Evolutionary conservation across 306 rosid species (phyloP).

Genomic region (Corylus americana): DNA sequence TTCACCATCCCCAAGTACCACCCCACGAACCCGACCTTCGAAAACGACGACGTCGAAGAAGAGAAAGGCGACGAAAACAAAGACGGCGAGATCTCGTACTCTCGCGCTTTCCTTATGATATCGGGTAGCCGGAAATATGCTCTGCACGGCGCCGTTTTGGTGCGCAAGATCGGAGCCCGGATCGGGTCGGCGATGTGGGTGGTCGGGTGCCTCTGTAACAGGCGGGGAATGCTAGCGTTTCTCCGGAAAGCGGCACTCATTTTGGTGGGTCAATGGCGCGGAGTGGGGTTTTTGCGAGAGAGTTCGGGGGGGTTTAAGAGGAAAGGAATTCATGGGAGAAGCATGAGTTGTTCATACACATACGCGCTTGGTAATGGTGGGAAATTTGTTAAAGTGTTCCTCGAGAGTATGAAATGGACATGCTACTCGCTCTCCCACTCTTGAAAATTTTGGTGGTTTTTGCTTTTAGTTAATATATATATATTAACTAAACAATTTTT

Average conservation of each 20-base stretch:
- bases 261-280: not conserved
- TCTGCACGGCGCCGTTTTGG: constrained; percentile 31
- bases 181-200: constrained; percentile 27
- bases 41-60: constrained; percentile 48
- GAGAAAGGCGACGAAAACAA: constrained; percentile 46
- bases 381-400: not conserved
- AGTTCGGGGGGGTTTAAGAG: not conserved
- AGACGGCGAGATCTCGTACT: constrained; percentile 40
- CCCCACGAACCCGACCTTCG: constrained; percentile 57
- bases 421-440: constrained; percentile 21
- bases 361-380: not conserved
- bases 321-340: not conserved
- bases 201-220: constrained; percentile 30
- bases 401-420: not conserved
- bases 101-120: constrained; percentile 40
- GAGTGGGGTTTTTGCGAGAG: not conserved
- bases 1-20: constrained; percentile 84
- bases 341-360: not conserved
- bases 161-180: constrained; percentile 20
- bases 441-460: not conserved
- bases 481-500: too few relatives aligned
- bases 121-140: constrained; percentile 47
- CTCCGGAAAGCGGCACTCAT: constrained; percentile 42
- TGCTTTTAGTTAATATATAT: too few relatives aligned
- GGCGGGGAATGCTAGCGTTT: constrained; percentile 31